phyloP scores from a whole-genome alignment of 495 filamentous ascomycete genomes.

The Neurospora sp. region DNA sequence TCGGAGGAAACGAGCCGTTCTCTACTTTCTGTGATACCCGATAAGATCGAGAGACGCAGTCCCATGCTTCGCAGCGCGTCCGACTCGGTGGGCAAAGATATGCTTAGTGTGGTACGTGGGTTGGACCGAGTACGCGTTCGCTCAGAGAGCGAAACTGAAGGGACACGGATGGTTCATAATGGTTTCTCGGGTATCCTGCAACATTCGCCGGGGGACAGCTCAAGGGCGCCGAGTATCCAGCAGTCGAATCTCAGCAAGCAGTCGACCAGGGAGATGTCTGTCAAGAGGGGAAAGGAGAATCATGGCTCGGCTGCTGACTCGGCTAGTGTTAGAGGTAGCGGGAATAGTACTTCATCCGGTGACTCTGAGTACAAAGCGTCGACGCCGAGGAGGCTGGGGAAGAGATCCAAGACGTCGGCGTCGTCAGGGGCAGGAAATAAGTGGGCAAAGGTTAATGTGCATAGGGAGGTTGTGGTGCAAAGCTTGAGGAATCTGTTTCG shows the following conservation, averaged over 20 bases:
- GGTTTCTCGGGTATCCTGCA: neutral
- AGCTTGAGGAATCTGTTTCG: conserved; percentile 34
- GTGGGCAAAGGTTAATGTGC: conserved; percentile 23
- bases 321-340: neutral
- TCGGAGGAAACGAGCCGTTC: conserved; percentile 6
- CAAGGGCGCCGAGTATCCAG: conserved; percentile 8
- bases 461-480: conserved; percentile 30
- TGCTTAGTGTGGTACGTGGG: conserved; percentile 3
- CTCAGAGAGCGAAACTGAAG: neutral
- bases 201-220: conserved; percentile 9
- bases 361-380: neutral
- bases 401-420: neutral
- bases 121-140: neutral
- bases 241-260: conserved; percentile 7
- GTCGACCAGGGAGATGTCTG: conserved; percentile 11
- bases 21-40: conserved; percentile 26
- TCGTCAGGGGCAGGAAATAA: conserved; percentile 5
- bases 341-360: neutral
- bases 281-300: conserved; percentile 18
- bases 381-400: conserved; percentile 11
- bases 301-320: neutral
- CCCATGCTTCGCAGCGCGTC: neutral
- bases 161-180: neutral
- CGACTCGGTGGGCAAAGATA: neutral
- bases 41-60: conserved; percentile 23